Percentiles rank a stretch among this genome's conserved stretches.
phyloP scores from a whole-genome alignment of 2,329 filamentous ascomycete genomes.

The Sporothrix brasiliensis region DNA sequence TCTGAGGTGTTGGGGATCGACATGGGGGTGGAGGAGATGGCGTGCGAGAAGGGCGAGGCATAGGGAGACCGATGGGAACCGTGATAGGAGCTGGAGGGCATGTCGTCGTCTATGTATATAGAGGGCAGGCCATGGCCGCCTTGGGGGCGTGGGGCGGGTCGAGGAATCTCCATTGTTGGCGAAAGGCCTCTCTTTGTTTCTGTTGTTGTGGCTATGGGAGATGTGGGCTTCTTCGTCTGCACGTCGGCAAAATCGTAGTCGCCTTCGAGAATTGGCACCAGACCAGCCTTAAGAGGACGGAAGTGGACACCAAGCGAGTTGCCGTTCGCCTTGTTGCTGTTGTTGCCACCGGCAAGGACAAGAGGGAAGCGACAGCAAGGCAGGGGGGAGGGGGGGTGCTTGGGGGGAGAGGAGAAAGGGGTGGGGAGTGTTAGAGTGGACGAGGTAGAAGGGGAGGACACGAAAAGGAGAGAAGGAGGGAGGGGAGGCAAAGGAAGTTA shows the following conservation, averaged over 20 bases:
- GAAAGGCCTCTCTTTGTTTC: neutral
- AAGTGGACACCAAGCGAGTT: conserved; percentile 13
- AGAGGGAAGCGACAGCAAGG: conserved; percentile 24
- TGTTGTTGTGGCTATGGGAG: neutral
- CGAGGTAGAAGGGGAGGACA: neutral
- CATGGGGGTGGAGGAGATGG: conserved; percentile 42
- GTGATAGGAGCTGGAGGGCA: conserved; percentile 30
- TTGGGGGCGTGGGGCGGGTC: conserved; percentile 30
- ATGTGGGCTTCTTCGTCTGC: conserved; percentile 13
- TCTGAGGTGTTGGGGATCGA: conserved; percentile 44
- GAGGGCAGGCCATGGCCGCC: conserved; percentile 34
- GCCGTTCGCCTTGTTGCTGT: neutral
- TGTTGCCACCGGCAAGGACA: conserved; percentile 22
- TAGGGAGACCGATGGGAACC: conserved; percentile 28
- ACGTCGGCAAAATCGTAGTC: conserved; percentile 6
- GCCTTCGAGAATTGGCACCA: neutral
- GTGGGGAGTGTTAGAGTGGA: neutral
- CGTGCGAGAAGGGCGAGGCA: conserved; percentile 41
- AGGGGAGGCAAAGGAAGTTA: neutral
- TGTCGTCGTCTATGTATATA: conserved; percentile 38
- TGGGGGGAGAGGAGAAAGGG: neutral
- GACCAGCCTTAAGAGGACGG: conserved; percentile 19
- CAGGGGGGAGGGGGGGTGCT: conserved; percentile 20
- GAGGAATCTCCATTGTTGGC: conserved; percentile 36
- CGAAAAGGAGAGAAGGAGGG: conserved; percentile 6